Conservation (phyloP, 2,329 filamentous ascomycete genomes). For the Epichloe sp. region DNA sequence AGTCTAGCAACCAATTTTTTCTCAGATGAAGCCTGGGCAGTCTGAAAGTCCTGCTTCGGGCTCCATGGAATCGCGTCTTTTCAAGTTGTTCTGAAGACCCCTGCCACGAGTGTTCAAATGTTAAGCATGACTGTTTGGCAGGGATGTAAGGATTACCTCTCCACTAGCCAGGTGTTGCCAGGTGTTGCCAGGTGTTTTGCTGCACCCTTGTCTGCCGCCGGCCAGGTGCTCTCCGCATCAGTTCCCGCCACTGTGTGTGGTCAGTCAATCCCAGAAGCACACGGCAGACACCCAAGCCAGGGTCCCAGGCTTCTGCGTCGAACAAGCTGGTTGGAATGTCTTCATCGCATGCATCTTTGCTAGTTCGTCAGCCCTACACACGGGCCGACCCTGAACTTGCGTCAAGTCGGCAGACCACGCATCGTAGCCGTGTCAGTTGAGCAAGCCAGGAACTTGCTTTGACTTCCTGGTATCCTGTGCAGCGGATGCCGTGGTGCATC, state of each 20-base stretch:
- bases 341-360: slow-evolving; percentile 3
- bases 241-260: slow-evolving; percentile 1
- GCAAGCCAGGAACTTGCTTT: background rate
- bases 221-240: slow-evolving; percentile 1
- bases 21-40: too few species aligned
- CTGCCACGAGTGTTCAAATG: too few species aligned
- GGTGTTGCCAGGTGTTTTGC: background rate
- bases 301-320: slow-evolving; percentile 4
- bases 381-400: slow-evolving; percentile 6
- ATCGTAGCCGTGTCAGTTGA: slow-evolving; percentile 2
- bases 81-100: too few species aligned
- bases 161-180: too few species aligned
- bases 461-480: background rate
- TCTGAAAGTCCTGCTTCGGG: too few species aligned
- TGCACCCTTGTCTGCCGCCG: slow-evolving; percentile 1
- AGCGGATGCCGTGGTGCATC: background rate
- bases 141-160: background rate
- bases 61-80: too few species aligned
- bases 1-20: too few species aligned
- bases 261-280: background rate
- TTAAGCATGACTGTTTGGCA: background rate
- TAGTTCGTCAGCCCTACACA: slow-evolving; percentile 7
- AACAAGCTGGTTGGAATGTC: slow-evolving; percentile 6
- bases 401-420: slow-evolving; percentile 3
- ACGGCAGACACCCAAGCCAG: background rate